Base-by-base conservation (phyloP, 2,329 filamentous ascomycete species). In the Rutstroemia sydowiana region DNA sequence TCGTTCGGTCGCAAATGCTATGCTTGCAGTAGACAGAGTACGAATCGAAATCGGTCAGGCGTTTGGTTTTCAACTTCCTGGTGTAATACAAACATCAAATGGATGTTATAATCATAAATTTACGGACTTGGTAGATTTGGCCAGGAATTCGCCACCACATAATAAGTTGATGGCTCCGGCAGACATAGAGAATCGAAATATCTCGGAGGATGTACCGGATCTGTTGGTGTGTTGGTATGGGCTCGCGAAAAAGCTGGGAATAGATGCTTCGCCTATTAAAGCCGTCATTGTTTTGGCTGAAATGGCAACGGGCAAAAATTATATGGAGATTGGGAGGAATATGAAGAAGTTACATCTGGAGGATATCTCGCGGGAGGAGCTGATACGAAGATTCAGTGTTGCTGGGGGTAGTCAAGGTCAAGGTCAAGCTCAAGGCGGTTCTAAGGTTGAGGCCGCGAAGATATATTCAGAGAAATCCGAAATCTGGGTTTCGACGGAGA, bases 181-280 rank as follows among this genome's bases (percentile, higher is more conserved):
- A 0, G 28, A 30, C 18, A 48, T 57, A 1, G 39, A 48, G 2
- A 50, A 55, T 55, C 39, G 55, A 18, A 55, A 55, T 23, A 43
- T 57, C 11, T 31, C 49, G 3, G 55, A 57, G 30, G 55, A 57
- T 46, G 55, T 57, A 7, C 55, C 55, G 14, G 50, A 57, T 41
- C 31, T 57, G 34, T 37, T 57, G 31, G 55, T 57, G 10, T 42
- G 46, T 16, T 57, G 55, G 55, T 32, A 32, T 44, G 53, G 47
- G 0, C 28, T 57, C 20, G 55, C 55, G 3, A 21, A 47, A 8
- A 53, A 36, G n/a, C 16, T 56, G 9, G 54, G 51, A 5, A 31
- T 56, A 10, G 52, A 54, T 14, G 39, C 43, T 10, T 18, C n/a
- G 2, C n/a, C 47, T 13, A 23, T 56, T 7, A 37, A 40, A 20